Evolutionary conservation across 495 filamentous ascomycete genomes (phyloP), one percentile per base, ranked within the genome.

Genomic region (Podospora fimiseda): DNA sequence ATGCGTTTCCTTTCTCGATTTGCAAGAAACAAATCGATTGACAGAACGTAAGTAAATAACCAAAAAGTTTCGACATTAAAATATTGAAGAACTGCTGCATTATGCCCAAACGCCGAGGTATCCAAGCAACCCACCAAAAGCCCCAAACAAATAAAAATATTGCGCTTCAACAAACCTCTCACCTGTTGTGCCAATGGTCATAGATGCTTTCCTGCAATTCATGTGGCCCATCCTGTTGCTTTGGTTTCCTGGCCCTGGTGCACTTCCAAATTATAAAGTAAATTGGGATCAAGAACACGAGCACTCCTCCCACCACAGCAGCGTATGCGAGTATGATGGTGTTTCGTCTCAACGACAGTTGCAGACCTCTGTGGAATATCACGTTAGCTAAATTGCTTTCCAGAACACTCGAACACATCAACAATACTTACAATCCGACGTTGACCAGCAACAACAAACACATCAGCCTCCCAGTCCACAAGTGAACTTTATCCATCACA

Each of bases 381-480:
- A 14, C n/a, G 19, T 22, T 43, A 1, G 15, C 2, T 0, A 9
- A 18, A 30, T 30, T 43, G 38, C 13, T 21, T 18, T 40, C n/a
- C 9, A 18, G 30, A 9, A 15, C 18, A 41, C n/a, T 11, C 9
- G 6, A 4, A 7, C 11, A 11, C 22, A 13, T 24, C 11, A 24
- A 50, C 14, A 21, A 23, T 18, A 61, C 65, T 62, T 43, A 65
- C 65, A 68, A 41, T 15, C 63, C 65, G 23, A 56, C 55, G n/a
- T 60, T 59, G n/a, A 68, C 43, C 33, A 68, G 21, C 23, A 68
- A 50, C 33, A 66, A 18, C 30, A 66, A n/a, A 63, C 65, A 68
- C 1, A 61, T 30, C n/a, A 56, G 9, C 50, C 63, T 45, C 30
- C 59, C 54, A 3, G 30, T 42, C 59, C 60, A 68, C 13, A 42